Conservation (phyloP, 495 filamentous ascomycete genomes). For the Xylaria curta region DNA sequence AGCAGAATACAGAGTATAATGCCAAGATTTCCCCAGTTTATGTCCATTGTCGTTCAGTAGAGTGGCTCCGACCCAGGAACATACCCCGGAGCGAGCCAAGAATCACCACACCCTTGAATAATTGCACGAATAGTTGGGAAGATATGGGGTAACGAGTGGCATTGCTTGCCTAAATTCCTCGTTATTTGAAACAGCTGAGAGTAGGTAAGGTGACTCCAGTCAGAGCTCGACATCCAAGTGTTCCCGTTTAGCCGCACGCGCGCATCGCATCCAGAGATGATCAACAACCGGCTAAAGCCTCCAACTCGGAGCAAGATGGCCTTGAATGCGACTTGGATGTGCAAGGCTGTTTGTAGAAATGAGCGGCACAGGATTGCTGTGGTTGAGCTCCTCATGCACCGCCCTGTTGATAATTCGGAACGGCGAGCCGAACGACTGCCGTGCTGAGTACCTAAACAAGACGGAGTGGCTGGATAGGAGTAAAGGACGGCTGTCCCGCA, state of each 20-base stretch:
- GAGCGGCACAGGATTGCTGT: slow-evolving; percentile 10
- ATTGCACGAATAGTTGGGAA: slow-evolving; percentile 20
- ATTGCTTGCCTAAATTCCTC: slow-evolving; percentile 21
- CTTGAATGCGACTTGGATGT: slow-evolving; percentile 2
- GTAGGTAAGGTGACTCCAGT: slow-evolving; percentile 18
- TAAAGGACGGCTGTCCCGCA: not conserved
- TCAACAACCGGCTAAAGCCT: slow-evolving; percentile 23
- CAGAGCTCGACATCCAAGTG: slow-evolving; percentile 3
- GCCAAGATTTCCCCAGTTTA: slow-evolving; percentile 40
- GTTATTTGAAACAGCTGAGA: slow-evolving; percentile 23
- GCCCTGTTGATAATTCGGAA: slow-evolving; percentile 22
- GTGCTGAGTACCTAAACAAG: not conserved
- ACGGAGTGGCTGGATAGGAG: not conserved
- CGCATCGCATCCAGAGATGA: slow-evolving; percentile 15
- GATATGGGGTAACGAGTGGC: not conserved
- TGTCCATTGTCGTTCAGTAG: slow-evolving; percentile 31
- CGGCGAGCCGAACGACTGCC: slow-evolving; percentile 24
- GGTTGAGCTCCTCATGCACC: slow-evolving; percentile 7
- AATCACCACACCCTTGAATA: not conserved
- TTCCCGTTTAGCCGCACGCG: slow-evolving; percentile 23
- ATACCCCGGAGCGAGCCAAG: slow-evolving; percentile 8
- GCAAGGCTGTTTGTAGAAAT: not conserved
- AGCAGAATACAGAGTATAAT: slow-evolving; percentile 25
- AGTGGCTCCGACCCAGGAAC: slow-evolving; percentile 32
- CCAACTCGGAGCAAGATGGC: slow-evolving; percentile 14